Conservation (phyloP, 1,284 basidiomycete species). For the Phellopilus nigrolimitatus region DNA sequence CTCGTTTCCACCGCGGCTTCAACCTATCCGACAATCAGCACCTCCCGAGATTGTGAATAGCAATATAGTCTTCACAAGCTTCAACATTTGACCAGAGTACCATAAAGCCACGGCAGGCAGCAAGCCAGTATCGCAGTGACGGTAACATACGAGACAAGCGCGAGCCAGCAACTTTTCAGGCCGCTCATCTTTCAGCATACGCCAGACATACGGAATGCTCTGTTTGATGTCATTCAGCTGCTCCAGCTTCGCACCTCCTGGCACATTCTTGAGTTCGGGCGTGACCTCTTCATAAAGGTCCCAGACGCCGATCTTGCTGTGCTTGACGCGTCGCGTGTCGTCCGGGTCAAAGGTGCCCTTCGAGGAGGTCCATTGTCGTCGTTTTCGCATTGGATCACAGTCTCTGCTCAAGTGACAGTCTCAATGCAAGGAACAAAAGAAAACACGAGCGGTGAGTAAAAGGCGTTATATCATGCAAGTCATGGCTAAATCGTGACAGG, state of each 20-base stretch:
- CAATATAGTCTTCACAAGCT: slow-evolving; percentile 42
- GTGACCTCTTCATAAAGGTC: slow-evolving; percentile 63
- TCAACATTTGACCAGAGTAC: slow-evolving; percentile 66
- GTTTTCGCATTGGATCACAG: slow-evolving; percentile 12
- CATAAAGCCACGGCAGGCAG: slow-evolving; percentile 63
- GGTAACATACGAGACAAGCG: slow-evolving; percentile 44
- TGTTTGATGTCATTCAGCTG: slow-evolving; percentile 44
- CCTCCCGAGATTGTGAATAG: not conserved
- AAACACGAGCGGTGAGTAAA: no score
- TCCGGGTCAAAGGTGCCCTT: slow-evolving; percentile 51
- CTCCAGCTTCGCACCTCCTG: slow-evolving; percentile 42
- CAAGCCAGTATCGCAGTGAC: slow-evolving; percentile 45
- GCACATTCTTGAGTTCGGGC: slow-evolving; percentile 36
- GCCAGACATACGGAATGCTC: slow-evolving; percentile 56
- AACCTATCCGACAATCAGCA: slow-evolving; percentile 38
- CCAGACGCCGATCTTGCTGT: slow-evolving; percentile 66
- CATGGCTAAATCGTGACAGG: no score
- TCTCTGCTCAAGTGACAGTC: no score
- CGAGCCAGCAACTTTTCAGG: slow-evolving; percentile 46
- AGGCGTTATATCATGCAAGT: no score
- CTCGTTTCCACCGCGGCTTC: slow-evolving; percentile 64
- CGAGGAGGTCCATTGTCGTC: slow-evolving; percentile 15
- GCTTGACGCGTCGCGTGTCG: slow-evolving; percentile 48
- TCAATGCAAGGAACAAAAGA: no score
- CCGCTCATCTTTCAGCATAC: slow-evolving; percentile 61